Evolutionary conservation across 2,329 filamentous ascomycete species (phyloP).

Genomic region (Fusarium pseudocircinatum): DNA sequence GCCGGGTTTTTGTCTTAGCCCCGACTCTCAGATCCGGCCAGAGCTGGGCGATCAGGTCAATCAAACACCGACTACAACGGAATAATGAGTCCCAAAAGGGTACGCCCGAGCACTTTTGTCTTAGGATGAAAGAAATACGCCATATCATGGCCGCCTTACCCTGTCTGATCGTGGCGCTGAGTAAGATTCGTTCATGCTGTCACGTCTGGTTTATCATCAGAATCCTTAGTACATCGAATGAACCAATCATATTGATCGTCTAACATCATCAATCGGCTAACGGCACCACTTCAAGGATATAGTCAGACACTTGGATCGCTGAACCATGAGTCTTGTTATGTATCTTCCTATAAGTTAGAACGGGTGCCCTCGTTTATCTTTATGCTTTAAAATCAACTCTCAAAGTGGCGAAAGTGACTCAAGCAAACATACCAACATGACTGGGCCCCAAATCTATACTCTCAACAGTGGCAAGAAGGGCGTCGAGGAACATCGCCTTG

Average conservation of each 20-base stretch:
- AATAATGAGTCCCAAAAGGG: not conserved
- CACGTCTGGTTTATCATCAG: not conserved
- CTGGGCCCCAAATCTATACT: not conserved
- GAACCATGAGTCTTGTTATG: not conserved
- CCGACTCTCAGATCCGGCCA: not conserved
- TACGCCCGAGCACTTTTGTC: not conserved
- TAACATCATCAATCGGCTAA: not conserved
- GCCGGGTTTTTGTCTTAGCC: not conserved
- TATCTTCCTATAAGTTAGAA: not conserved
- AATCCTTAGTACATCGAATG: not conserved
- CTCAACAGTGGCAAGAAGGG: slow-evolving; percentile 9
- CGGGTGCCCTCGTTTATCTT: no score
- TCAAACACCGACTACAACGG: not conserved
- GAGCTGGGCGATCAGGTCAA: not conserved
- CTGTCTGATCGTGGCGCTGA: not conserved
- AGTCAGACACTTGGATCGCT: not conserved
- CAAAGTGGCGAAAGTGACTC: no score
- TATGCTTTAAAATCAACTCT: no score
- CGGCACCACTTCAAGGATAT: not conserved
- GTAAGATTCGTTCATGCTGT: not conserved
- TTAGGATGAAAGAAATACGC: not conserved
- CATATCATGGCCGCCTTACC: not conserved
- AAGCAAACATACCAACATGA: not conserved
- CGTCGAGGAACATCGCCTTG: slow-evolving; percentile 4
- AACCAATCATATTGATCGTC: not conserved